Evolutionary conservation across 345 rosid genomes (phyloP).

Genomic region (Gossypium thurberi): DNA sequence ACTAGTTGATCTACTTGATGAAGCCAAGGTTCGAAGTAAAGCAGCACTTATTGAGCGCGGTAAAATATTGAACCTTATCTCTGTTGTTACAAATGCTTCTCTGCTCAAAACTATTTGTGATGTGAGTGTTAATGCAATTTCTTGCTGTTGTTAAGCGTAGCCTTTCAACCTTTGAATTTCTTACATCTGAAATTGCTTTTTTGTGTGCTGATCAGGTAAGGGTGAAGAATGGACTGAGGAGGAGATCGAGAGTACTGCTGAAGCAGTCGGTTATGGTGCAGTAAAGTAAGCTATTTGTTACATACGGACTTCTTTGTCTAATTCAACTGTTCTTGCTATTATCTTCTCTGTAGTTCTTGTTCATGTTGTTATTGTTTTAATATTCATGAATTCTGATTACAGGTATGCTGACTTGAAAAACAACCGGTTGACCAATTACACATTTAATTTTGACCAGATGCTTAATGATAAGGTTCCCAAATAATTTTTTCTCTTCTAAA

Average conservation of each 20-base stretch:
- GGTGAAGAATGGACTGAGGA: slow-evolving; percentile 78
- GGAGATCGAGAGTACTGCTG: slow-evolving; percentile 87
- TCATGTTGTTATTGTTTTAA: background rate
- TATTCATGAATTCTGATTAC: background rate
- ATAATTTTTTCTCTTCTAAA: background rate
- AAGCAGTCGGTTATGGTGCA: slow-evolving; percentile 96
- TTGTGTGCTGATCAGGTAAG: slow-evolving; percentile 46
- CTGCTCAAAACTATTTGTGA: background rate
- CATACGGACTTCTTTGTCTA: background rate
- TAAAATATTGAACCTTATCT: slow-evolving; percentile 25
- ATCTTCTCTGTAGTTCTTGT: background rate
- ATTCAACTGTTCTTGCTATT: background rate
- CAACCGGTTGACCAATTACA: slow-evolving; percentile 19
- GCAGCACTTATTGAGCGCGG: slow-evolving; percentile 75
- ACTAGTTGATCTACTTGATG: slow-evolving; percentile 89
- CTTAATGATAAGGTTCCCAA: slow-evolving; percentile 16
- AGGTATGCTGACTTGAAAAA: slow-evolving; percentile 21
- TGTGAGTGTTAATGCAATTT: background rate
- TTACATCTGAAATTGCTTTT: background rate
- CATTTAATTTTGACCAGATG: slow-evolving; percentile 20
- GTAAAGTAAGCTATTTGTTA: slow-evolving; percentile 58
- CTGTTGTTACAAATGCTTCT: slow-evolving; percentile 12
- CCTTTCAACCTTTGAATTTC: background rate
- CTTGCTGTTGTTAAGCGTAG: background rate
- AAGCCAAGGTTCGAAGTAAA: slow-evolving; percentile 84